Percentiles rank a stretch among this genome's conserved stretches.
Evolutionary conservation across 2,329 filamentous ascomycete genomes (phyloP).

Genomic region (Pseudogymnoascus sp.): DNA sequence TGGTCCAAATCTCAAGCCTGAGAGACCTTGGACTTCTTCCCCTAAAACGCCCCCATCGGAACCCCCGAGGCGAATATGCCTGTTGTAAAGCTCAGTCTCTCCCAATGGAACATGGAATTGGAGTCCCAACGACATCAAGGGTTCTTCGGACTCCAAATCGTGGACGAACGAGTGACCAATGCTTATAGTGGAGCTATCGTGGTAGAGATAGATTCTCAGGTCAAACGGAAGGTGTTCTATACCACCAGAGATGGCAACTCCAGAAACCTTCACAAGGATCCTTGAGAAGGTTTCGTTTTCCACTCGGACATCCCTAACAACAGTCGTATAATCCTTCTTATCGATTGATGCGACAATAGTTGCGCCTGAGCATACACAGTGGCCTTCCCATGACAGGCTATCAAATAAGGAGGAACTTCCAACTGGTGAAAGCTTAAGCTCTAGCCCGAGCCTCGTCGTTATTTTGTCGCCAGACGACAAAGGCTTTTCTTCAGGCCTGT

Average conservation of each 20-base stretch:
- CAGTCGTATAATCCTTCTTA: not conserved
- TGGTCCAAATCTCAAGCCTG: conserved; percentile 11
- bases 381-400: not conserved
- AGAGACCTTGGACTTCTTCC: conserved; percentile 29
- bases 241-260: not conserved
- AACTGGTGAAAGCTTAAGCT: not conserved
- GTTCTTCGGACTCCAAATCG: not conserved
- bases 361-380: not conserved
- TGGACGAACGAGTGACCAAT: conserved; percentile 21
- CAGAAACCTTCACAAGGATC: not conserved
- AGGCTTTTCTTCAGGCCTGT: conserved; percentile 16
- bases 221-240: not conserved
- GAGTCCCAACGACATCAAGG: not conserved
- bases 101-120: not conserved
- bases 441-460: conserved; percentile 1
- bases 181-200: conserved; percentile 16
- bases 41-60: conserved; percentile 28
- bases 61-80: conserved; percentile 10
- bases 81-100: not conserved
- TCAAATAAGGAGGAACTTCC: not conserved
- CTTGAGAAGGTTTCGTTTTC: not conserved
- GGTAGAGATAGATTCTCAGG: not conserved
- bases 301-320: not conserved
- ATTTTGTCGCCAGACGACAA: conserved; percentile 17
- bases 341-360: not conserved